Evolutionary conservation across 2,329 filamentous ascomycete species (phyloP).

Genomic region (Aspergillus aculeatus): DNA sequence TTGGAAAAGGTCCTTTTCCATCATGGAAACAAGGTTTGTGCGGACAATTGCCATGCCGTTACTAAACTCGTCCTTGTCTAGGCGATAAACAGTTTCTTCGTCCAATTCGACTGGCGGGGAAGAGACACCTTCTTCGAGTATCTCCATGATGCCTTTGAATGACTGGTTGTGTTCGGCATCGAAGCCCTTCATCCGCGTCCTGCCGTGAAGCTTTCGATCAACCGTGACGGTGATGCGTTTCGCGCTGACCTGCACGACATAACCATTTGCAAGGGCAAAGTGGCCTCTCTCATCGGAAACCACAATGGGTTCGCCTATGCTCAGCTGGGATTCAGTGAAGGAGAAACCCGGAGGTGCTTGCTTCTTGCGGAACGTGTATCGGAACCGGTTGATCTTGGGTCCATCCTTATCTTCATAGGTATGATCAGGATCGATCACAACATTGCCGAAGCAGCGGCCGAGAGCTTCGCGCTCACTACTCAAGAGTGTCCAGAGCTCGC

Average conservation of each 20-base stretch:
- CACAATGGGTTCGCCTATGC: conserved; percentile 87
- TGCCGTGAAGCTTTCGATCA: conserved; percentile 84
- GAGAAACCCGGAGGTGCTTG: conserved; percentile 64
- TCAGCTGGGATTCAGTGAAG: conserved; percentile 87
- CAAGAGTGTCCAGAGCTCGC: conserved; percentile 95
- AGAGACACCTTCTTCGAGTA: conserved; percentile 55
- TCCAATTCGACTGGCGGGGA: conserved; percentile 40
- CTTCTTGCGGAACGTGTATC: conserved; percentile 79
- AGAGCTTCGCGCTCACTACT: conserved; percentile 84
- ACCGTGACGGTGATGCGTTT: conserved; percentile 82
- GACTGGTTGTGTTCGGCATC: conserved; percentile 74
- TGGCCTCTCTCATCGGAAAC: conserved; percentile 93
- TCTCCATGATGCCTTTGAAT: conserved; percentile 90
- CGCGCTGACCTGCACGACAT: conserved; percentile 73
- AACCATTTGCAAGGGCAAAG: conserved; percentile 91
- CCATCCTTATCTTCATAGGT: conserved; percentile 66
- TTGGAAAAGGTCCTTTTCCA: conserved; percentile 73
- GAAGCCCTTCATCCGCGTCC: conserved; percentile 73
- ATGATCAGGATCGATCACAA: conserved; percentile 78
- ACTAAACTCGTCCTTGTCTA: conserved; percentile 98
- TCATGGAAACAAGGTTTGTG: conserved; percentile 90
- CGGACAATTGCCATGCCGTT: conserved; percentile 94
- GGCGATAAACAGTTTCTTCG: conserved; percentile 65
- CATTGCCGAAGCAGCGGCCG: conserved; percentile 84
- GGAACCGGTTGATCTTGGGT: conserved; percentile 86